Evolutionary conservation across 768 basidiomycete genomes (phyloP), one percentile per base, ranked within the genome.

Genomic region (Nidularia pulvinata): DNA sequence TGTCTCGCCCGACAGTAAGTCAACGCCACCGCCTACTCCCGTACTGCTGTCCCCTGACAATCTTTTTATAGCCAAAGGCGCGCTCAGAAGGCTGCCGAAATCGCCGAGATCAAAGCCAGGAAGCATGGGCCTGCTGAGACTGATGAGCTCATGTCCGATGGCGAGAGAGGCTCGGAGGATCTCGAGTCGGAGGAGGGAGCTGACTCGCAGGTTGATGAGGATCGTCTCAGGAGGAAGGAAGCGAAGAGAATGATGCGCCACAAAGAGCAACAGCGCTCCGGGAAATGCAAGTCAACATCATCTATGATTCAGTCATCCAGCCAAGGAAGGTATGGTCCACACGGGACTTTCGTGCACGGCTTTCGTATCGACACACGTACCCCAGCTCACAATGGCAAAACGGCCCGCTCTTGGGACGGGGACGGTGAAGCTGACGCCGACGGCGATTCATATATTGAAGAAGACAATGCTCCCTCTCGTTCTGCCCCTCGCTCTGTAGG

Each of bases 1-100:
- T 91, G 90, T 71, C 65, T 89, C 45, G 80, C 82, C n/a, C 69
- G 88, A 61, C 77, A 83, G 89, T 91, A 65, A 63, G 84, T 82
- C 42, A 42, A 30, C 25, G 39, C 51, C 30, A 44, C 50, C 30
- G 32, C 49, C 36, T 47, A 49, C 33, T 52, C 44, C 56, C 30
- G 43, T 46, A 25, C 43, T 49, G 32, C 30, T 35, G 7, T 37
- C 5, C 30, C 19, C 35, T 56, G 42, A 51, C 16, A 7, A 49
- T 51, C 44, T 49, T 57, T 6, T 25, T 35, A 2, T 48, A 87
- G 86, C 60, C 79, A 85, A 62, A 75, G 82, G 44, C 76, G 82
- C 5, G 75, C 76, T 4, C 80, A 83, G 53, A 85, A 84, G 59
- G 77, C 78, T 1, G 78, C 76, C 13, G 81, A 83, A 47, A 65